These are phyloP conservation scores for Tetrahymena elliotti DNA, from an alignment of 73 alveolate species.

Conservation along the genomic window DNA sequence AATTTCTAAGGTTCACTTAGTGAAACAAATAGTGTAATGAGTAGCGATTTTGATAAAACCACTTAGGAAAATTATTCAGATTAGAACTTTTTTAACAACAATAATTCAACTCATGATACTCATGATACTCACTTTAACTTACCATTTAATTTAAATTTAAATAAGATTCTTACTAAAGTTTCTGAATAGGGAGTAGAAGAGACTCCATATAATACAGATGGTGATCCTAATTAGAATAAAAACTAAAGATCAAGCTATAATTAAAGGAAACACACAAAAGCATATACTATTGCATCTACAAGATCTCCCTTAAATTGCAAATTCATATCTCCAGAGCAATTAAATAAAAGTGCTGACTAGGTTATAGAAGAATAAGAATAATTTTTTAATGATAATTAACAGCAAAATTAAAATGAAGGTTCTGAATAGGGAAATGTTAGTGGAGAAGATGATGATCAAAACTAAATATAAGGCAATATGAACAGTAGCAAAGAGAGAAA, in stretches of 20 bases:
- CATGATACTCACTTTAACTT: not conserved
- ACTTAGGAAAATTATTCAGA: not conserved
- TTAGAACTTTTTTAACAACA: not conserved
- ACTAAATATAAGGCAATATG: not conserved
- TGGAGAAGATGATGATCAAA: not conserved
- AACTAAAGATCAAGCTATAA: not conserved
- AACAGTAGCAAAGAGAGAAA: not conserved
- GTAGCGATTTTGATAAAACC: not conserved
- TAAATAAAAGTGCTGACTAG: not conserved
- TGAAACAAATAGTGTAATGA: not conserved
- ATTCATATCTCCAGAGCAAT: not conserved
- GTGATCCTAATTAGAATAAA: not conserved
- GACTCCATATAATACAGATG: not conserved
- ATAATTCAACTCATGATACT: not conserved
- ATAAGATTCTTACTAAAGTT: not conserved
- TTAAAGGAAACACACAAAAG: not conserved
- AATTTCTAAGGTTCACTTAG: not conserved
- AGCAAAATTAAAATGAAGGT: not conserved
- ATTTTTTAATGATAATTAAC: not conserved
- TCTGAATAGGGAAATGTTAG: not conserved
- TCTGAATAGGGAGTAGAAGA: not conserved
- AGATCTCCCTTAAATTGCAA: not conserved
- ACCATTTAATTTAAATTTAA: not conserved
- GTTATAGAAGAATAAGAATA: not conserved
- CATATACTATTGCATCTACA: not conserved